These are phyloP conservation scores for Boletus coccyginus DNA, from an alignment of 768 basidiomycete genomes.

Conservation along the genomic window DNA sequence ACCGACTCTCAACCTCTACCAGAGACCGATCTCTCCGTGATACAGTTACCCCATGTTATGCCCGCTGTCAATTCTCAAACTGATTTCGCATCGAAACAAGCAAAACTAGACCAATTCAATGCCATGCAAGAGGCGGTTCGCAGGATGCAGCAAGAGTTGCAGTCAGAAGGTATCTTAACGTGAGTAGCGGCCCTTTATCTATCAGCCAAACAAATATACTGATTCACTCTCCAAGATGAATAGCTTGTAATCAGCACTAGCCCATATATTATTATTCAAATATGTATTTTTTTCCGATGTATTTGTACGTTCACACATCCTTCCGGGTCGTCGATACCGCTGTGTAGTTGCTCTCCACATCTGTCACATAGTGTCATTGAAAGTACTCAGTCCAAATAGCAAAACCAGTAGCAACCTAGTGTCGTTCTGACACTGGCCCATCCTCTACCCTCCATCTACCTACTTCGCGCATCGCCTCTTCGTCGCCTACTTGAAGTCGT, in stretches of 20 bases:
- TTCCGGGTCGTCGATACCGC: neutral
- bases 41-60: constrained; percentile 17
- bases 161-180: constrained; percentile 17
- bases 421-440: constrained; percentile 59
- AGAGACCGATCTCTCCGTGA: constrained; percentile 26
- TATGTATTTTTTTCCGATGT: constrained; percentile 10
- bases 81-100: constrained; percentile 8
- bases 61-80: neutral
- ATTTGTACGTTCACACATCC: neutral
- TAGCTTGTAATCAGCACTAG: neutral
- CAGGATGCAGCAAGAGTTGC: constrained; percentile 34
- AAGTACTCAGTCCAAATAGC: neutral
- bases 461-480: constrained; percentile 83
- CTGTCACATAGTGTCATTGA: neutral
- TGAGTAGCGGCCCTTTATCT: neutral
- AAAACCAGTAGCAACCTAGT: constrained; percentile 36
- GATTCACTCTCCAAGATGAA: constrained; percentile 8
- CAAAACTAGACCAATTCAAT: constrained; percentile 20
- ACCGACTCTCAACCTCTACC: constrained; percentile 6
- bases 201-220: neutral
- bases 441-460: constrained; percentile 87
- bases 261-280: constrained; percentile 19
- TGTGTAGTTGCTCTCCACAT: neutral
- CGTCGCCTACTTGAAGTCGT: constrained; percentile 67
- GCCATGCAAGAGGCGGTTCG: constrained; percentile 35